Conservation (phyloP, 176 grass and related monocot genomes). For the maize (Zea mays) region DNA sequence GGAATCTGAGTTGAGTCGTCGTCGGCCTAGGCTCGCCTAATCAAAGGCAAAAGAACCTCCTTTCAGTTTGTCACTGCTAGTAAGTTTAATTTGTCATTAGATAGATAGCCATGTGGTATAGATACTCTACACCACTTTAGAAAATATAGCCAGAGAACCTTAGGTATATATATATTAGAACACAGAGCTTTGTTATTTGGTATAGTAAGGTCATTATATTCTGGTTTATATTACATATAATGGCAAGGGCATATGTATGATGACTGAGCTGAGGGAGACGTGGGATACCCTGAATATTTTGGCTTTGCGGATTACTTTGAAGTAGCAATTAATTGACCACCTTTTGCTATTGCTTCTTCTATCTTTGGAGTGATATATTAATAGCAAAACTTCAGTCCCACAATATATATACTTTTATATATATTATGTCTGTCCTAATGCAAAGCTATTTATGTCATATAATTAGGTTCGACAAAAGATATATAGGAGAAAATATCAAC, state of each 20-base stretch:
- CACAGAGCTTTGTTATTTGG: background rate
- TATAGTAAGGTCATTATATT: slow-evolving; percentile 5
- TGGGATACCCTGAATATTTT: slow-evolving; percentile 3
- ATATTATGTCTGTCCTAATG: background rate
- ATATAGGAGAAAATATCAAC: too few relatives aligned
- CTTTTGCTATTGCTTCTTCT: background rate
- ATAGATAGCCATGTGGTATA: background rate
- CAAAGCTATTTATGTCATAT: background rate
- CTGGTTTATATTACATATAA: background rate
- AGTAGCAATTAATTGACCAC: background rate
- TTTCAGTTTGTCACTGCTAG: slow-evolving; percentile 2
- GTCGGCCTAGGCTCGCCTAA: background rate
- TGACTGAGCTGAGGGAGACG: background rate
- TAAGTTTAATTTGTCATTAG: slow-evolving; percentile 7
- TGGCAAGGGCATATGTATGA: background rate
- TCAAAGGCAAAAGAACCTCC: background rate
- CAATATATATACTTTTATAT: background rate
- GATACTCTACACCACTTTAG: background rate
- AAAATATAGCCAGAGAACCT: slow-evolving; percentile 19
- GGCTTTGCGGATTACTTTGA: background rate
- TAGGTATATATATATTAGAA: background rate
- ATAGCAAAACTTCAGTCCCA: background rate
- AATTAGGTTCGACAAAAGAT: background rate
- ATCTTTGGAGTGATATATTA: background rate
- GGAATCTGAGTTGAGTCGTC: slow-evolving; percentile 41